Percentiles rank a stretch among this genome's conserved stretches.
Conservation (phyloP, 441 rosid genomes). For the Pelargonium cotyledonis region DNA sequence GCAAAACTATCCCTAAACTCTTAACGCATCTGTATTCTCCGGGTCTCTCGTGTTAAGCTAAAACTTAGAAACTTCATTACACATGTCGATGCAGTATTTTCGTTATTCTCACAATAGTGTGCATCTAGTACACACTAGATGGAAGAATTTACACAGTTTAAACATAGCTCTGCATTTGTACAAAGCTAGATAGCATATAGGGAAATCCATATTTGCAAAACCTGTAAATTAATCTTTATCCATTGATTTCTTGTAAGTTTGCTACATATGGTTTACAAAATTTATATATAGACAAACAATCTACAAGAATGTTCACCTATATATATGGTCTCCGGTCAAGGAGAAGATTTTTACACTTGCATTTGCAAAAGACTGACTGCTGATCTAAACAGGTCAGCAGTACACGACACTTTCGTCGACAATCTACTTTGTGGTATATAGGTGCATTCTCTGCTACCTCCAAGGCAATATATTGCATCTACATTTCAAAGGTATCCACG, state of each 20-base stretch:
- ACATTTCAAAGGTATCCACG: conserved; percentile 30
- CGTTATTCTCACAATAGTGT: too few relatives aligned
- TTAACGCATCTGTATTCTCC: too few relatives aligned
- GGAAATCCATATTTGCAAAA: background rate
- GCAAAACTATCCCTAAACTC: too few relatives aligned
- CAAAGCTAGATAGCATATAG: too few relatives aligned
- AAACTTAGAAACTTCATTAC: too few relatives aligned
- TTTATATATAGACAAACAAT: background rate
- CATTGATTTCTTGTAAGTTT: conserved; percentile 4
- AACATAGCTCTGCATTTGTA: too few relatives aligned
- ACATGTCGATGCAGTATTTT: too few relatives aligned
- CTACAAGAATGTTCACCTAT: background rate
- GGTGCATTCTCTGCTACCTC: background rate
- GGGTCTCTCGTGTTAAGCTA: too few relatives aligned
- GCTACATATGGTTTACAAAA: background rate
- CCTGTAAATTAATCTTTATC: background rate
- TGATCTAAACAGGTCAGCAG: background rate
- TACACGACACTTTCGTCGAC: background rate
- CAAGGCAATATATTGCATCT: conserved; percentile 4
- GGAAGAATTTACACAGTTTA: too few relatives aligned
- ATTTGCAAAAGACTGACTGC: background rate
- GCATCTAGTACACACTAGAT: too few relatives aligned
- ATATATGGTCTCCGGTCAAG: background rate
- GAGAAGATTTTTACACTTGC: background rate
- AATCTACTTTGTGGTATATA: background rate